Conservation (phyloP, 371 early-diverging fungal genomes). For the Syncephalastrum contaminatum region DNA sequence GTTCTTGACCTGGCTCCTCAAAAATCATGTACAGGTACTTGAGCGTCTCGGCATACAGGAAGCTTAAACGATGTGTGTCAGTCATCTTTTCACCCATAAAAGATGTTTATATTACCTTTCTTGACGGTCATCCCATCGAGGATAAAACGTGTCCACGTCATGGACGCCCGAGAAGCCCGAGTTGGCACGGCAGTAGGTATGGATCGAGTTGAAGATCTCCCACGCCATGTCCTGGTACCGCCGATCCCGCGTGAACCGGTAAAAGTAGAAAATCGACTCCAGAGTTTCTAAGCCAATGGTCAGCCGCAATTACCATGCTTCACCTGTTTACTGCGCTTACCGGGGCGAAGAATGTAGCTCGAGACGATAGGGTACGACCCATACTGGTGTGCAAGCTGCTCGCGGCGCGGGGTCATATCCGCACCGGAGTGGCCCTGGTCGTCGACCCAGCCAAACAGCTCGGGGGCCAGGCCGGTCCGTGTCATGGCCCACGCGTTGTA, state of each 20-base stretch:
- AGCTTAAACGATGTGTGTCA: conserved; percentile 36
- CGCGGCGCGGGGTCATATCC: conserved; percentile 12
- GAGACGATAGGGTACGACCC: conserved; percentile 25
- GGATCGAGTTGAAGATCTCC: conserved; percentile 59
- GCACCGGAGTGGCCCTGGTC: conserved; percentile 11
- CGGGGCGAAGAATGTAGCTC: conserved; percentile 42
- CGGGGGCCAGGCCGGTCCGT: conserved; percentile 41
- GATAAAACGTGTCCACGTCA: conserved; percentile 27
- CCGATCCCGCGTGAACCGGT: conserved; percentile 66
- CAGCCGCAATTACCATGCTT: background rate
- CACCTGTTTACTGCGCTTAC: conserved; percentile 5
- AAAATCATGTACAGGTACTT: conserved; percentile 93
- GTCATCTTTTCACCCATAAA: background rate
- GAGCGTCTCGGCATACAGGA: conserved; percentile 91
- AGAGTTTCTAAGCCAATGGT: conserved; percentile 56
- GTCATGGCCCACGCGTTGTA: conserved; percentile 42
- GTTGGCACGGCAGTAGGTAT: conserved; percentile 38
- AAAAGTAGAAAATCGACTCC: conserved; percentile 74
- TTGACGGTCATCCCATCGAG: conserved; percentile 43
- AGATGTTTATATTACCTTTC: conserved; percentile 34
- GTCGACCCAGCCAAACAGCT: conserved; percentile 35
- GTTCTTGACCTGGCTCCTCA: conserved; percentile 49
- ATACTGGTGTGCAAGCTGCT: conserved; percentile 12
- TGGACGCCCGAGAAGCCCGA: conserved; percentile 40
- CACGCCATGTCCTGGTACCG: conserved; percentile 74